A percentile compares a stretch with the other conserved stretches of the same genome.
Conservation (phyloP, 306 rosid genomes). For the Trifolium fragiferum region DNA sequence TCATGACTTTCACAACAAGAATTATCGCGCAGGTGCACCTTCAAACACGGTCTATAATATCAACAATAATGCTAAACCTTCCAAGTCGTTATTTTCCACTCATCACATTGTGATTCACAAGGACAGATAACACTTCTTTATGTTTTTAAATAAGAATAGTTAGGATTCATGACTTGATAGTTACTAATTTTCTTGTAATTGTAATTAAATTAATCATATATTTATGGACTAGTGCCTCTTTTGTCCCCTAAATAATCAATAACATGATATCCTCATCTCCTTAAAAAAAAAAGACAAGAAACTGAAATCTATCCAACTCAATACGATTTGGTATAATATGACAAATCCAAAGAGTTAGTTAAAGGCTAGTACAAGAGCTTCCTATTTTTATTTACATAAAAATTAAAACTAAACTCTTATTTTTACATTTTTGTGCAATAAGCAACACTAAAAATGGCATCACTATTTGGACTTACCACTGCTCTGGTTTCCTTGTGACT, state of each 20-base stretch:
- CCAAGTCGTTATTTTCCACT: no score
- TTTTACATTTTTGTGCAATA: slow-evolving; percentile 26
- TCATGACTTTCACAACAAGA: neutral
- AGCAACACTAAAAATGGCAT: slow-evolving; percentile 28
- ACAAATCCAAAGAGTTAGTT: slow-evolving; percentile 27
- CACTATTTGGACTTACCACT: slow-evolving; percentile 46
- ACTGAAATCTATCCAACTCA: slow-evolving; percentile 24
- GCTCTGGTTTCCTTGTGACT: slow-evolving; percentile 52
- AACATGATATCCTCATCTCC: no score
- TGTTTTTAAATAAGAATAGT: no score
- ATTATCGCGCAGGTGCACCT: neutral
- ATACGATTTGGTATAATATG: slow-evolving; percentile 10
- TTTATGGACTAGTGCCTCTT: neutral
- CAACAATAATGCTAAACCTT: neutral
- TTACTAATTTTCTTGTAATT: neutral
- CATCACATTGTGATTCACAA: no score
- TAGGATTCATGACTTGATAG: no score
- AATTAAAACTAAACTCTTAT: slow-evolving; percentile 33
- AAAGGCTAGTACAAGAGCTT: slow-evolving; percentile 26
- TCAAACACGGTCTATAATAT: neutral
- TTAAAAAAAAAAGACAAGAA: neutral
- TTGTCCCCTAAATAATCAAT: no score
- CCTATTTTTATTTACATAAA: slow-evolving; percentile 18
- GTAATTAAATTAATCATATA: neutral
- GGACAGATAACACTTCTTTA: no score